Percentiles rank a stretch among this genome's conserved stretches.
phyloP scores from a whole-genome alignment of 1,284 basidiomycete genomes.

The Schizophyllum amplum region DNA sequence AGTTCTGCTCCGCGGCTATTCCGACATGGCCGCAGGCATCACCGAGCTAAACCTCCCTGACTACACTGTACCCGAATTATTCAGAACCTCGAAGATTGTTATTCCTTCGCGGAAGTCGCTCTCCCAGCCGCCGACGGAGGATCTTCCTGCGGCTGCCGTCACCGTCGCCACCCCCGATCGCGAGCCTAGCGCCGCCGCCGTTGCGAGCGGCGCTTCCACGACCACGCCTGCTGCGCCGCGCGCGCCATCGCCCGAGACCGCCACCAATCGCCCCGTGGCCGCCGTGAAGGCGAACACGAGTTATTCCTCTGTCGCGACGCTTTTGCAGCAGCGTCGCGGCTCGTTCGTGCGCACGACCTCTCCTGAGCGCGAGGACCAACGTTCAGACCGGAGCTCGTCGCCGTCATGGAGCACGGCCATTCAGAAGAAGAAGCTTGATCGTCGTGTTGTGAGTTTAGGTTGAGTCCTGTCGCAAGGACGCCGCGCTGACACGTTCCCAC shows the following conservation, averaged over 20 bases:
- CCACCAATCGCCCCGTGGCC: background rate
- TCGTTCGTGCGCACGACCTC: background rate
- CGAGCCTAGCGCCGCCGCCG: background rate
- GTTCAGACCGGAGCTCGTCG: constrained; percentile 2
- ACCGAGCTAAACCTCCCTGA: constrained; percentile 45
- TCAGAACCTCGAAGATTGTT: constrained; percentile 46
- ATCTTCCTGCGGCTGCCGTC: background rate
- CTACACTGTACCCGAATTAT: constrained; percentile 52
- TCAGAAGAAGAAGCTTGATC: constrained; percentile 25
- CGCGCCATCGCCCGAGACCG: background rate
- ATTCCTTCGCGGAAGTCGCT: background rate
- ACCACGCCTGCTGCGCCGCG: background rate
- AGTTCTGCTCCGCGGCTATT: constrained; percentile 56
- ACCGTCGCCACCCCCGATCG: background rate
- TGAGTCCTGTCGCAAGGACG: constrained; percentile 8
- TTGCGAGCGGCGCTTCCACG: background rate
- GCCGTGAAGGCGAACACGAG: background rate
- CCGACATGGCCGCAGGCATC: constrained; percentile 52
- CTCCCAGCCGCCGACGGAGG: constrained; percentile 3
- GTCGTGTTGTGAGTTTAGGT: constrained; percentile 39
- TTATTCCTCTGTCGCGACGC: background rate
- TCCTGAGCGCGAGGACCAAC: background rate
- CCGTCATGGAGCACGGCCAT: background rate
- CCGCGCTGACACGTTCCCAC: constrained; percentile 14
- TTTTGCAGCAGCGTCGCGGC: background rate